A percentile compares a stretch with the other conserved stretches of the same genome.
phyloP scores from a whole-genome alignment of 164 flowering plant genomes.

The Vitis labrusca region DNA sequence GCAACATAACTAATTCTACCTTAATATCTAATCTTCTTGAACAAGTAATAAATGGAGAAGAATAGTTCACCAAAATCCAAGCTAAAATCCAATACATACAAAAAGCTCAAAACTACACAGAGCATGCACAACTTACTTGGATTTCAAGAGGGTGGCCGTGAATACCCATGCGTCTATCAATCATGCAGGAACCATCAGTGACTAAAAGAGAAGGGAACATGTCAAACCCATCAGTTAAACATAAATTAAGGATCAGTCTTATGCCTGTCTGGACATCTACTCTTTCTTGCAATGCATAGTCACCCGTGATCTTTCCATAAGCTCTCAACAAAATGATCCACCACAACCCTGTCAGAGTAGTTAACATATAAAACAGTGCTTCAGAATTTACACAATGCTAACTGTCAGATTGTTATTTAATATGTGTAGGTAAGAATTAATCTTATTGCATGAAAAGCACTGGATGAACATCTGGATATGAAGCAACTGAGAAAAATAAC shows the following conservation, averaged over 20 bases:
- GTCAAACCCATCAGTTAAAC: constrained; percentile 89
- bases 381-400: neutral
- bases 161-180: constrained; percentile 92
- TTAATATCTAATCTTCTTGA: neutral
- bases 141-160: constrained; percentile 98
- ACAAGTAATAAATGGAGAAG: neutral
- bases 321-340: constrained; percentile 95
- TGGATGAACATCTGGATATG: neutral
- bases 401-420: neutral
- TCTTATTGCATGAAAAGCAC: neutral
- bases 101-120: neutral
- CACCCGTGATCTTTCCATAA: constrained; percentile 89
- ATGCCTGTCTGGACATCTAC: constrained; percentile 95
- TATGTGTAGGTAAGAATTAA: no score
- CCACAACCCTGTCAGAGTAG: constrained; percentile 66
- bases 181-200: constrained; percentile 97
- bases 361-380: neutral
- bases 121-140: constrained; percentile 47
- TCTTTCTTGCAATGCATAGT: constrained; percentile 82
- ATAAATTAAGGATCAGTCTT: constrained; percentile 67
- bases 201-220: constrained; percentile 92
- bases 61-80: neutral
- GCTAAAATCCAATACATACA: neutral
- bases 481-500: neutral
- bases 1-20: neutral